Conservation (phyloP, 768 basidiomycete genomes). For the Gymnopilus junonius region DNA sequence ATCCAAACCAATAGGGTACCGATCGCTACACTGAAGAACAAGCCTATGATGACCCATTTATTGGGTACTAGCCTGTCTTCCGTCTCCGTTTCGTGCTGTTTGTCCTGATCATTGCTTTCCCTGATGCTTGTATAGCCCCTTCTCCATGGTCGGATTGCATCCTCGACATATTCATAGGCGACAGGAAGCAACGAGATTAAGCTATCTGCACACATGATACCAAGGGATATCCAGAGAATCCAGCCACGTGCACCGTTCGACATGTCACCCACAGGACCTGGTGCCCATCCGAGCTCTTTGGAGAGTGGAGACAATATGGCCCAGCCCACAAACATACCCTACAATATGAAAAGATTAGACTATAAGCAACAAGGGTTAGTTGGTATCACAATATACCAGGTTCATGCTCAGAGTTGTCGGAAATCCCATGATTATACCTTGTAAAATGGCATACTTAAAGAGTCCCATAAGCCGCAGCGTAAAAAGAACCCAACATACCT, state of each 20-base stretch:
- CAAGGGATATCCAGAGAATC: conserved; percentile 96
- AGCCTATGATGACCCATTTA: conserved; percentile 76
- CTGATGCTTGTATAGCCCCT: conserved; percentile 27
- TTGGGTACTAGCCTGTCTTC: conserved; percentile 81
- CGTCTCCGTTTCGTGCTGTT: conserved; percentile 74
- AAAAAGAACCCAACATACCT: conserved; percentile 51
- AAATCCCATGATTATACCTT: conserved; percentile 97
- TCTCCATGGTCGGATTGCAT: conserved; percentile 31
- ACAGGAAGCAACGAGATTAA: conserved; percentile 86
- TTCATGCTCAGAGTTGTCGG: conserved; percentile 95
- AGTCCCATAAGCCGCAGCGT: background rate
- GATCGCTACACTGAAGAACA: conserved; percentile 59
- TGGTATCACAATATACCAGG: conserved; percentile 50
- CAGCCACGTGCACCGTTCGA: conserved; percentile 89
- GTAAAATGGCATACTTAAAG: background rate
- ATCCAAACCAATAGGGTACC: conserved; percentile 86
- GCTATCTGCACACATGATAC: conserved; percentile 94
- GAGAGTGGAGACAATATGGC: conserved; percentile 89
- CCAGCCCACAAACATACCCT: conserved; percentile 99
- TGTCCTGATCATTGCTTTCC: conserved; percentile 26
- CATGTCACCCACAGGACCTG: conserved; percentile 89
- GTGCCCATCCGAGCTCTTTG: conserved; percentile 87
- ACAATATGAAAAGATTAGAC: conserved; percentile 6
- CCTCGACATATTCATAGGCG: conserved; percentile 52
- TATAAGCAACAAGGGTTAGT: background rate